phyloP scores from a whole-genome alignment of 2,329 filamentous ascomycete genomes.

The Phialocephala sp. region DNA sequence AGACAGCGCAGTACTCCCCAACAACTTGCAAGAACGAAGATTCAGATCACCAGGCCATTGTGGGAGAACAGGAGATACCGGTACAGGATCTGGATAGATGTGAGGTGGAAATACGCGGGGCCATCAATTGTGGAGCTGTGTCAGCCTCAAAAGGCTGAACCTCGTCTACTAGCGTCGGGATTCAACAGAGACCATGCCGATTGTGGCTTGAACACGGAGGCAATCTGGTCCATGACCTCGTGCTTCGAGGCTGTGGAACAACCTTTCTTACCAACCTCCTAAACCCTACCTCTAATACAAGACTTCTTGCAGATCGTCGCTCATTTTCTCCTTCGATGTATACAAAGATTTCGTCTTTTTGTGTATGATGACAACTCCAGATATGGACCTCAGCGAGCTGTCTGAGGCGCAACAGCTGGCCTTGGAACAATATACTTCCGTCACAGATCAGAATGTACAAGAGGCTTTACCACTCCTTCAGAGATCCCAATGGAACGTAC shows the following conservation, averaged over 20 bases:
- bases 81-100: background rate
- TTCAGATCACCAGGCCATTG: conserved; percentile 19
- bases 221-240: background rate
- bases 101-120: conserved; percentile 18
- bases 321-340: conserved; percentile 10
- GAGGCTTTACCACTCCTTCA: conserved; percentile 80
- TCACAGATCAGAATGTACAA: conserved; percentile 81
- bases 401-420: conserved; percentile 53
- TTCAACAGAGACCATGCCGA: background rate
- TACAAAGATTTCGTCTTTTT: background rate
- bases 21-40: conserved; percentile 5
- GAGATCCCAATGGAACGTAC: conserved; percentile 94
- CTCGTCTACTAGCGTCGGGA: background rate
- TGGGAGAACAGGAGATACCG: background rate
- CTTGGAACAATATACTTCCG: conserved; percentile 84
- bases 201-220: background rate
- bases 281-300: conserved; percentile 11
- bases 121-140: conserved; percentile 3
- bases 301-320: background rate
- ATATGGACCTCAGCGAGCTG: conserved; percentile 22
- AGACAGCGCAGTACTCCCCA: conserved; percentile 1
- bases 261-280: background rate
- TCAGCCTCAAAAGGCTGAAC: conserved; percentile 23
- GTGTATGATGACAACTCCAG: conserved; percentile 16
- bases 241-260: background rate